Percentiles rank a stretch among this genome's conserved stretches.
These are phyloP conservation scores for Chlamydomonas applanata DNA, from an alignment of 139 green algal genomes.

Conservation along the genomic window DNA sequence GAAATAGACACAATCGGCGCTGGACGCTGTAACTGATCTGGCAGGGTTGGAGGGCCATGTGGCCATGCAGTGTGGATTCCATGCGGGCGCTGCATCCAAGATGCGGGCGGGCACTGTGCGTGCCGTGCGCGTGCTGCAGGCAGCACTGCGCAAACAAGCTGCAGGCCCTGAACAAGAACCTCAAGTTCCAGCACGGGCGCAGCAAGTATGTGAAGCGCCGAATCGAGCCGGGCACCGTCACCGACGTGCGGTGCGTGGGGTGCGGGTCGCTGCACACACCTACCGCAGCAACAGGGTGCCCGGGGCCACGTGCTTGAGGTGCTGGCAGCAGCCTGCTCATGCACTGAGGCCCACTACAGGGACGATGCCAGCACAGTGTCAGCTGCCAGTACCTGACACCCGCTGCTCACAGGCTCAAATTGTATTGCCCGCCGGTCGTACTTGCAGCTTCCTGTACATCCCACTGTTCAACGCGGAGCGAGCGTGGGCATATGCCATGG, in stretches of 20 bases:
- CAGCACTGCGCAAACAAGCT: slow-evolving; percentile 81
- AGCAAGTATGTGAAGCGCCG: slow-evolving; percentile 81
- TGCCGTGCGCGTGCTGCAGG: slow-evolving; percentile 55
- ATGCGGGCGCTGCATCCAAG: background rate
- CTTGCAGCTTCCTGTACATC: slow-evolving; percentile 80
- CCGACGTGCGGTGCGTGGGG: slow-evolving; percentile 58
- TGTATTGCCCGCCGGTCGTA: background rate
- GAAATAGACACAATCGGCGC: background rate
- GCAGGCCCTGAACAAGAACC: slow-evolving; percentile 71
- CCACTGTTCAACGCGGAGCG: slow-evolving; percentile 83
- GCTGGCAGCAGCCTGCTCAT: background rate
- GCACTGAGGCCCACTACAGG: background rate
- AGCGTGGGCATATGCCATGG: slow-evolving; percentile 86
- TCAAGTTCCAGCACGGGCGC: slow-evolving; percentile 85
- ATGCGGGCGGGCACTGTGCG: background rate
- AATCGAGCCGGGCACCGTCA: slow-evolving; percentile 63
- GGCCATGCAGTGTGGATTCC: background rate
- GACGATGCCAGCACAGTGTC: background rate
- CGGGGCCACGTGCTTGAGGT: background rate
- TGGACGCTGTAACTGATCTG: too few relatives aligned
- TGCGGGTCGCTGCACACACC: too few relatives aligned
- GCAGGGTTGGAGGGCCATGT: too few relatives aligned
- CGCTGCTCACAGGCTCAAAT: background rate
- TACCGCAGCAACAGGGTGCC: too few relatives aligned
- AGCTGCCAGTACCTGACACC: background rate